Evolutionary conservation across 2,329 filamentous ascomycete species (phyloP), one percentile per base, ranked within the genome.

Genomic region (Aplosporella prunicola): DNA sequence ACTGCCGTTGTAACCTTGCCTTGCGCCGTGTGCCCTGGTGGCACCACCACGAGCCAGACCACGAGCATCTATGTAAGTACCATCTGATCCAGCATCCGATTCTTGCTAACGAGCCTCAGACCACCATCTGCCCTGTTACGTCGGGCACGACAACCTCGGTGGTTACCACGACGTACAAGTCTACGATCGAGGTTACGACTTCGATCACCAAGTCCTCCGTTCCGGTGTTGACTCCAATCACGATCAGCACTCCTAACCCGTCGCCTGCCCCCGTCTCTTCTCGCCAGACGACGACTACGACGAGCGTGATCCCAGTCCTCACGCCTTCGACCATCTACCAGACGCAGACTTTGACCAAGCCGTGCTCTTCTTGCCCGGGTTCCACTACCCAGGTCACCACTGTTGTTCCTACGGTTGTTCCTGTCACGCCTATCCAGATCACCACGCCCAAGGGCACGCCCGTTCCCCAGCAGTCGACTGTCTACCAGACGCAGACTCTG

Each of bases 41-140:
- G 37, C 5, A 29, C 15, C 14, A 40, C 37, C 9, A 40, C 37
- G 6, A 40, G 32, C 11, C 6, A 27, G 14, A 35, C 34, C 5
- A 20, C 26, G 15, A 30, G 28, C 25, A 28, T 10, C 11, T 26
- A 24, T 22, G 22, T 25, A 35, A 25, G 22, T 16, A 34, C 8
- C 9, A 11, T 14, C 22, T 26, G 33, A 0, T 29, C 35, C n/a
- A n/a, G n/a, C n/a, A n/a, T n/a, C n/a, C n/a, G n/a, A n/a, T n/a
- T n/a, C n/a, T n/a, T n/a, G n/a, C n/a, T 20, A 20, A 32, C 9
- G 43, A 47, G 5, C 35, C 36, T 2, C 18, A 16, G 14, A 29
- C 32, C 14, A 29, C 47, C 18, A 23, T 17, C 6, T 39, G 41
- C 18, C 36, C 41, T 5, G 25, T 35, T 14, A 28, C 26, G n/a